A percentile compares a stretch with the other conserved stretches of the same genome.
phyloP scores from a whole-genome alignment of 139 green algal species.

The Closterium sp. region DNA sequence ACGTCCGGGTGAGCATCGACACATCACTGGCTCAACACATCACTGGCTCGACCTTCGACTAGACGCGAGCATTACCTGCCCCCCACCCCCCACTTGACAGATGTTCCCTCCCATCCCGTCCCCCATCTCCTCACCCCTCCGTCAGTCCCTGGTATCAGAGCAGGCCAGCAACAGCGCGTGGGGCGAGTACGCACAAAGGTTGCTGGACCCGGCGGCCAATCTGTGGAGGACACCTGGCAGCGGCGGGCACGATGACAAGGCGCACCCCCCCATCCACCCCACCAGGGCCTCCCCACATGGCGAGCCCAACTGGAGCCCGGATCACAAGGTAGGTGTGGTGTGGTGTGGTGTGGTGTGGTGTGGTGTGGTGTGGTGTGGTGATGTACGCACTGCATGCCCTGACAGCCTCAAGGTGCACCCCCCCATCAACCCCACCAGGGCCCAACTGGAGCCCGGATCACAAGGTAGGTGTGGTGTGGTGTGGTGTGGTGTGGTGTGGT shows the following conservation, averaged over 20 bases:
- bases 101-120: not conserved
- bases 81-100: no score
- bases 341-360: not conserved
- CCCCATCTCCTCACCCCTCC: not conserved
- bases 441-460: slow-evolving; percentile 2
- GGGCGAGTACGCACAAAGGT: slow-evolving; percentile 49
- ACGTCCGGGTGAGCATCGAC: no score
- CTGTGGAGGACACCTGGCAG: slow-evolving; percentile 48
- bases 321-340: not conserved
- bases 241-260: slow-evolving; percentile 83
- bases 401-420: slow-evolving; percentile 69
- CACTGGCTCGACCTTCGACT: no score
- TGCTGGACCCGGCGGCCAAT: slow-evolving; percentile 41
- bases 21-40: no score
- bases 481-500: no score
- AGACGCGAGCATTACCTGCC: no score
- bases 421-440: slow-evolving; percentile 86
- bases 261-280: slow-evolving; percentile 92
- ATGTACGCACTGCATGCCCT: not conserved
- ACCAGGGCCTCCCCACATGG: slow-evolving; percentile 45
- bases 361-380: not conserved
- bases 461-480: not conserved
- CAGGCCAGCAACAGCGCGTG: slow-evolving; percentile 41
- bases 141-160: slow-evolving; percentile 24
- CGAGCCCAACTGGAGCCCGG: not conserved